Conservation (phyloP, 192 early-diverging fungal genomes). For the Coemansia erecta region DNA sequence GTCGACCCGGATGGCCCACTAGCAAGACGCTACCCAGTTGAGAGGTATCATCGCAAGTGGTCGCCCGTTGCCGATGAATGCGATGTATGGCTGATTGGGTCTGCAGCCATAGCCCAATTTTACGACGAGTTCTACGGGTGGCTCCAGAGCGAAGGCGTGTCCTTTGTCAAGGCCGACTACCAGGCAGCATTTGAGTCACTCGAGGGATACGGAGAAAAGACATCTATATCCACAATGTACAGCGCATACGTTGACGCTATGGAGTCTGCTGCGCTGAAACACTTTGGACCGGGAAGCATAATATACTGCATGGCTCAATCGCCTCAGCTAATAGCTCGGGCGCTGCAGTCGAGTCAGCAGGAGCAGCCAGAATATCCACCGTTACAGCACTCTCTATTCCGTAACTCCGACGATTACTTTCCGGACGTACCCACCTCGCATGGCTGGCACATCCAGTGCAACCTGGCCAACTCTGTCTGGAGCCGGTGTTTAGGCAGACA, state of each 20-base stretch:
- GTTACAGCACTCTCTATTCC: slow-evolving; percentile 14
- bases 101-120: slow-evolving; percentile 27
- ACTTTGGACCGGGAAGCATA: slow-evolving; percentile 43
- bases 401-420: slow-evolving; percentile 61
- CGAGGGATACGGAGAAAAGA: slow-evolving; percentile 3
- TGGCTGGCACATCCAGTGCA: slow-evolving; percentile 59
- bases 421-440: slow-evolving; percentile 52
- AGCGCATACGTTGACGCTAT: slow-evolving; percentile 49
- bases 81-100: slow-evolving; percentile 24
- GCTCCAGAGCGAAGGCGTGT: slow-evolving; percentile 45
- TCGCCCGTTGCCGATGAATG: slow-evolving; percentile 14
- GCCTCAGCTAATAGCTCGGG: slow-evolving; percentile 45
- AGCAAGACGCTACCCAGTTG: slow-evolving; percentile 19
- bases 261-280: slow-evolving; percentile 21
- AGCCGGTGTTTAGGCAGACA: slow-evolving; percentile 23
- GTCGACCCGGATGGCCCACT: slow-evolving; percentile 36
- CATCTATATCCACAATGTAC: slow-evolving; percentile 22
- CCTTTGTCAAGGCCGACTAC: slow-evolving; percentile 59
- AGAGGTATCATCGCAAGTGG: slow-evolving; percentile 17
- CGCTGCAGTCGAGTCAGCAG: slow-evolving; percentile 12
- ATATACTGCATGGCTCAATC: slow-evolving; percentile 59
- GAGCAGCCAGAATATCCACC: not conserved
- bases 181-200: slow-evolving; percentile 55
- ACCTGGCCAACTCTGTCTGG: slow-evolving; percentile 55
- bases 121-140: slow-evolving; percentile 56